phyloP scores from a whole-genome alignment of 805 yeast species.

The Candida succiphila region DNA sequence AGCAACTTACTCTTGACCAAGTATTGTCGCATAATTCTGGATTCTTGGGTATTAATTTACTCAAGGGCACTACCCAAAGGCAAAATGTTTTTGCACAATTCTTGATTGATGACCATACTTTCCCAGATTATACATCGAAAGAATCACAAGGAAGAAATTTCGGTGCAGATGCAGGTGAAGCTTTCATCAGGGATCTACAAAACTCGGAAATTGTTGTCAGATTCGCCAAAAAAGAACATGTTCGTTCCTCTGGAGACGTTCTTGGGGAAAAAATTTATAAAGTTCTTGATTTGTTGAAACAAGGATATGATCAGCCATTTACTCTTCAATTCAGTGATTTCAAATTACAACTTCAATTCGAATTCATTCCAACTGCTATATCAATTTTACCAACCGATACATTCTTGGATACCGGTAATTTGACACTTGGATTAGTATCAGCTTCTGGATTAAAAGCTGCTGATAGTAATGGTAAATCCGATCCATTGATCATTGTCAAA shows the following conservation, averaged over 20 bases:
- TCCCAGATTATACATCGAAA: constrained; percentile 46
- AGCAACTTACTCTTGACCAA: constrained; percentile 39
- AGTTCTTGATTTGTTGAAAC: constrained; percentile 45
- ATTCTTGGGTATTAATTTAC: constrained; percentile 42
- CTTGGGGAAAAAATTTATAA: constrained; percentile 37
- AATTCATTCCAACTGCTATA: constrained; percentile 49
- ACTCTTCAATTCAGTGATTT: constrained; percentile 30
- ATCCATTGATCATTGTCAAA: constrained; percentile 50
- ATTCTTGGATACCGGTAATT: constrained; percentile 56
- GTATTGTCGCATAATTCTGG: constrained; percentile 53
- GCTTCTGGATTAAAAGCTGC: constrained; percentile 47
- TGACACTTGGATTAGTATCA: constrained; percentile 45
- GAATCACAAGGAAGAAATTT: constrained; percentile 37
- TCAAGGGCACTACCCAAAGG: constrained; percentile 37
- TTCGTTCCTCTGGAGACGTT: constrained; percentile 37
- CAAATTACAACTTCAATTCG: constrained; percentile 37
- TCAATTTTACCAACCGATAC: constrained; percentile 49
- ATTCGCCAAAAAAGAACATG: constrained; percentile 41
- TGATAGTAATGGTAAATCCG: constrained; percentile 70
- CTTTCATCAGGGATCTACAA: constrained; percentile 61
- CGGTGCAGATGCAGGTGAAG: constrained; percentile 38
- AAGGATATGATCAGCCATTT: constrained; percentile 35
- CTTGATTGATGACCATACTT: constrained; percentile 53
- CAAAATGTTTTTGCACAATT: constrained; percentile 45
- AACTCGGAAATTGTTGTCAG: constrained; percentile 50